Percentiles rank a stretch among this genome's conserved stretches.
These are phyloP conservation scores for Ganoderma leucocontextum DNA, from an alignment of 1,284 basidiomycete species.

Conservation along the genomic window DNA sequence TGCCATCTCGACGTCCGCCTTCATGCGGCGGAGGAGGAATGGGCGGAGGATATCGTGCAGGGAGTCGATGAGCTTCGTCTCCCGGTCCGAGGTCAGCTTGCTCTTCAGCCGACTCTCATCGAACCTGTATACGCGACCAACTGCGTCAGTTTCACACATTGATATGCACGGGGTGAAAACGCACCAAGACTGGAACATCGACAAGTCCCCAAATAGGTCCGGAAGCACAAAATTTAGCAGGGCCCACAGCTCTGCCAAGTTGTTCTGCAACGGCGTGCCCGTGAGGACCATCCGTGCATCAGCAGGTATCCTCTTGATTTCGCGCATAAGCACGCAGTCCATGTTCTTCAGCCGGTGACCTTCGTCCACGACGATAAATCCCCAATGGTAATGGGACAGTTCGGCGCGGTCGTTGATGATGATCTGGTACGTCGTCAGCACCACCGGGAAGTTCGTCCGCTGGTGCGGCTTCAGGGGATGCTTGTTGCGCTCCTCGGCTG, in stretches of 20 bases:
- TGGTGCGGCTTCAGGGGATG: constrained; percentile 38
- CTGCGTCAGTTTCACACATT: not conserved
- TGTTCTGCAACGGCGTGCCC: constrained; percentile 95
- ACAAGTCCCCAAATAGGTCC: constrained; percentile 90
- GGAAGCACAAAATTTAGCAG: constrained; percentile 95
- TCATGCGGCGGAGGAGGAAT: constrained; percentile 93
- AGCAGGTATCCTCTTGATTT: constrained; percentile 89
- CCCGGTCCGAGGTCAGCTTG: constrained; percentile 66
- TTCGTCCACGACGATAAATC: constrained; percentile 96
- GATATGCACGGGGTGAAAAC: constrained; percentile 31
- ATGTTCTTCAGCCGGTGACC: constrained; percentile 95
- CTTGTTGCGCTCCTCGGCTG: constrained; percentile 25
- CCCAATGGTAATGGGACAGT: constrained; percentile 81
- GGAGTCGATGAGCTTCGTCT: constrained; percentile 76
- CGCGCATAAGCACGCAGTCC: constrained; percentile 88
- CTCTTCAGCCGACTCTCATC: constrained; percentile 71
- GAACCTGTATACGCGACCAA: constrained; percentile 58
- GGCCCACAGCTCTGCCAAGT: constrained; percentile 93
- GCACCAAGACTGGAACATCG: constrained; percentile 91
- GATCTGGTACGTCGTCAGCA: constrained; percentile 95
- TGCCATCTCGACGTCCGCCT: constrained; percentile 88
- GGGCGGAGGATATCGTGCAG: constrained; percentile 94
- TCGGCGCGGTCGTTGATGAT: constrained; percentile 83
- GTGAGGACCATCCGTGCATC: constrained; percentile 93
- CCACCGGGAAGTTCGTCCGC: constrained; percentile 71